Evolutionary conservation across 495 filamentous ascomycete species (phyloP).

Genomic region (Aspergillus mulundensis): DNA sequence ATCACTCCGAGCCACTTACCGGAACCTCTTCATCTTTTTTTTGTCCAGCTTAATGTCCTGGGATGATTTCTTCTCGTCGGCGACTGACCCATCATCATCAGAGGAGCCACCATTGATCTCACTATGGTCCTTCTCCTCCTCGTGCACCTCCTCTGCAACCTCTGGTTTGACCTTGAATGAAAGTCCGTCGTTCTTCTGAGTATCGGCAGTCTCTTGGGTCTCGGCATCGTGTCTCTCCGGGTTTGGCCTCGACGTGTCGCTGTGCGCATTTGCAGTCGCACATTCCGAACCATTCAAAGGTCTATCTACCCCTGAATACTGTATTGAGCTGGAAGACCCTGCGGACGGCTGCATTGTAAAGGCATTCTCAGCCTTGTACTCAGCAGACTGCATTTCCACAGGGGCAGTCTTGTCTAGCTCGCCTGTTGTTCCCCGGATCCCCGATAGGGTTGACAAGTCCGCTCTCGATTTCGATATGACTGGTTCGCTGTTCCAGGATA

Average conservation of each 20-base stretch:
- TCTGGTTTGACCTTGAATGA: slow-evolving; percentile 19
- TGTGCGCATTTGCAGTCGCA: slow-evolving; percentile 9
- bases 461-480: slow-evolving; percentile 22
- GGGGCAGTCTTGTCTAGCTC: slow-evolving; percentile 17
- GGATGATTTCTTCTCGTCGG: slow-evolving; percentile 25
- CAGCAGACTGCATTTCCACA: slow-evolving; percentile 31
- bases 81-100: slow-evolving; percentile 33
- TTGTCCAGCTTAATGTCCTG: slow-evolving; percentile 53
- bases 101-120: slow-evolving; percentile 30
- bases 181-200: slow-evolving; percentile 17
- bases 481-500: slow-evolving; percentile 32
- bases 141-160: slow-evolving; percentile 17
- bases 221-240: slow-evolving; percentile 19
- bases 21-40: slow-evolving; percentile 93
- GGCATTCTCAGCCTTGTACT: slow-evolving; percentile 36
- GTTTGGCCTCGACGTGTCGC: slow-evolving; percentile 12
- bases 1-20: slow-evolving; percentile 49
- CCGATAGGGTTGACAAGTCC: slow-evolving; percentile 19
- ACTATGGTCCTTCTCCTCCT: slow-evolving; percentile 13
- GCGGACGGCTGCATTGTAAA: slow-evolving; percentile 20
- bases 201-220: slow-evolving; percentile 15
- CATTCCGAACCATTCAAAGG: slow-evolving; percentile 3
- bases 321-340: slow-evolving; percentile 12
- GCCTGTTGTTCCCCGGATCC: slow-evolving; percentile 23
- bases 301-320: slow-evolving; percentile 22